phyloP scores from a whole-genome alignment of 2,329 filamentous ascomycete genomes.

The Fusarium sp. region DNA sequence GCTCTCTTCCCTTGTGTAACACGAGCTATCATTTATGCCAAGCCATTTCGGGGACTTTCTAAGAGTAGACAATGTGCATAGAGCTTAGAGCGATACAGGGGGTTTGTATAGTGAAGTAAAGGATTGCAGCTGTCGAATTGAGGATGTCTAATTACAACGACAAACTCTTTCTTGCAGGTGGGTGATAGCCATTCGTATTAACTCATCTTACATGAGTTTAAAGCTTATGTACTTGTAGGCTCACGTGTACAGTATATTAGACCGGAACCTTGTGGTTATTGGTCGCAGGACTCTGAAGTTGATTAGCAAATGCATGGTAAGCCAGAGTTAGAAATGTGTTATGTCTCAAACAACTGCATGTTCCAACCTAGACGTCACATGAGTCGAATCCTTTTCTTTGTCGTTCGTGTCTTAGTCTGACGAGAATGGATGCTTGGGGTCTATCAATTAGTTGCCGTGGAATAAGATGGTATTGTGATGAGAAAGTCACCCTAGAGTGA shows the following conservation, averaged over 20 bases:
- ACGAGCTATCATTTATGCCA: constrained; percentile 31
- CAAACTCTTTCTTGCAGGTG: too few relatives aligned
- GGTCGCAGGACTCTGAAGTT: not conserved
- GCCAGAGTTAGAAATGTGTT: not conserved
- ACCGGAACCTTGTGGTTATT: not conserved
- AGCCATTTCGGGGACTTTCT: constrained; percentile 32
- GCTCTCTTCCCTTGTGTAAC: constrained; percentile 11
- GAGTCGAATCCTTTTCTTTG: not conserved
- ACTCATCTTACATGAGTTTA: too few relatives aligned
- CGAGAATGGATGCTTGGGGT: not conserved
- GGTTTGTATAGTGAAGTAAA: not conserved
- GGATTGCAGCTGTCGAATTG: not conserved
- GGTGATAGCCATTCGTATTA: too few relatives aligned
- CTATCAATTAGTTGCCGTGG: not conserved
- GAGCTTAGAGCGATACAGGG: not conserved
- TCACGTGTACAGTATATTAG: not conserved
- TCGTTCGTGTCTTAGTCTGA: not conserved
- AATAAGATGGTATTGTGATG: not conserved
- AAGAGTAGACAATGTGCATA: not conserved
- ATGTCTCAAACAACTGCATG: not conserved
- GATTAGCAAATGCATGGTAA: not conserved
- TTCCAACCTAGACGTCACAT: not conserved
- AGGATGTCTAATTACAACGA: not conserved
- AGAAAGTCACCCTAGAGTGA: not conserved
- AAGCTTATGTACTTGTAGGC: not conserved